Conservation (phyloP, 2,329 filamentous ascomycete genomes). For the Cylindrodendrum hubeiense region DNA sequence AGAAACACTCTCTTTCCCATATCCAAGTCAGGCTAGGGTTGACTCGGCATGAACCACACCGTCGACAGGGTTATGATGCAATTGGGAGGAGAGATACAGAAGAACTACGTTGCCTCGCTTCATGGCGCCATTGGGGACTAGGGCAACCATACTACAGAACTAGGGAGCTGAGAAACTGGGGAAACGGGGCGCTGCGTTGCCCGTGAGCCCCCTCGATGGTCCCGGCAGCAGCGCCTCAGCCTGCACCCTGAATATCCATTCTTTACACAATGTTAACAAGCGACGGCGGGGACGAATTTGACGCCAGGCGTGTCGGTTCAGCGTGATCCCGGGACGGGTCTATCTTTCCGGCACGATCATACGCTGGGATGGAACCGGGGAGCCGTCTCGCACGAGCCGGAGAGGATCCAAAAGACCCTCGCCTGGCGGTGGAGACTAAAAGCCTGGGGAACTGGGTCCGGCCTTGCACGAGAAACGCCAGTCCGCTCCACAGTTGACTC, state of each 20-base stretch:
- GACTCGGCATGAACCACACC: conserved; percentile 16
- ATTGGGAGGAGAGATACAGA: conserved; percentile 4
- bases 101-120: conserved; percentile 12
- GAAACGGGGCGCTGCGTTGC: conserved; percentile 1
- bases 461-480: conserved; percentile 2
- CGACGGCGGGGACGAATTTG: not conserved
- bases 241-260: not conserved
- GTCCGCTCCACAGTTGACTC: conserved; percentile 7
- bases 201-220: conserved; percentile 1
- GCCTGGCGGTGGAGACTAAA: conserved; percentile 5
- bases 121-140: conserved; percentile 8
- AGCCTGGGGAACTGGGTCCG: conserved; percentile 13
- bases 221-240: not conserved
- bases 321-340: conserved; percentile 1
- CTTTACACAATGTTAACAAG: not conserved
- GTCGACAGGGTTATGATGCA: not conserved
- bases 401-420: conserved; percentile 3
- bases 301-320: conserved; percentile 5
- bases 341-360: conserved; percentile 7
- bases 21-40: conserved; percentile 1
- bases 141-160: not conserved
- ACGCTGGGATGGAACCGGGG: conserved; percentile 14
- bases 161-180: conserved; percentile 15
- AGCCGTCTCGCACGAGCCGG: conserved; percentile 12
- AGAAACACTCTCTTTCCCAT: conserved; percentile 1